Evolutionary conservation across 805 yeast genomes (phyloP).

Genomic region (Nakazawaea sp.): DNA sequence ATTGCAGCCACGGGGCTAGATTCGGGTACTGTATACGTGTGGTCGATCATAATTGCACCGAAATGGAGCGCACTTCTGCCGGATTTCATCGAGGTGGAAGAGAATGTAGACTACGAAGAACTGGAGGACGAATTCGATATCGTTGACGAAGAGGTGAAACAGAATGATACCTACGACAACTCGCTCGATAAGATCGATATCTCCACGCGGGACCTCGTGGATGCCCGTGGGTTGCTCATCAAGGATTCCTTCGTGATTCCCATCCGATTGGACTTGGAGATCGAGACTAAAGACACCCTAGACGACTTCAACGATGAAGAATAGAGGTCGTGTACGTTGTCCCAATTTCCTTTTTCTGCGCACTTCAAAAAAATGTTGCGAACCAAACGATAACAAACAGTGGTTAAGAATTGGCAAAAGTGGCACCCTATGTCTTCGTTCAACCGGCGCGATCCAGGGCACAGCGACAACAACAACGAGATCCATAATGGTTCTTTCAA

Average conservation of each 20-base stretch:
- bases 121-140: constrained; percentile 89
- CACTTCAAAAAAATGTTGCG: too few relatives aligned
- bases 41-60: constrained; percentile 81
- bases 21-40: constrained; percentile 71
- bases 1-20: constrained; percentile 84
- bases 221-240: constrained; percentile 66
- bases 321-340: too few relatives aligned
- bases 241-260: constrained; percentile 59
- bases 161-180: constrained; percentile 54
- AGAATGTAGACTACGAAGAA: constrained; percentile 82
- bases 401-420: too few relatives aligned
- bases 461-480: not conserved
- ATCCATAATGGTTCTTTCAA: not conserved
- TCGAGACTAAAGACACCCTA: too few relatives aligned
- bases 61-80: constrained; percentile 97
- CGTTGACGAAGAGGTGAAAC: constrained; percentile 58
- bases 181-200: constrained; percentile 63
- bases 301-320: too few relatives aligned
- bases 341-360: too few relatives aligned
- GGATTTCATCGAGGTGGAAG: constrained; percentile 91
- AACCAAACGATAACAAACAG: too few relatives aligned
- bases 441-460: too few relatives aligned
- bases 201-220: constrained; percentile 50
- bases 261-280: too few relatives aligned
- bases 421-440: too few relatives aligned